These are phyloP conservation scores for Euphorbia lathyris DNA, from an alignment of 345 rosid genomes.

Conservation along the genomic window DNA sequence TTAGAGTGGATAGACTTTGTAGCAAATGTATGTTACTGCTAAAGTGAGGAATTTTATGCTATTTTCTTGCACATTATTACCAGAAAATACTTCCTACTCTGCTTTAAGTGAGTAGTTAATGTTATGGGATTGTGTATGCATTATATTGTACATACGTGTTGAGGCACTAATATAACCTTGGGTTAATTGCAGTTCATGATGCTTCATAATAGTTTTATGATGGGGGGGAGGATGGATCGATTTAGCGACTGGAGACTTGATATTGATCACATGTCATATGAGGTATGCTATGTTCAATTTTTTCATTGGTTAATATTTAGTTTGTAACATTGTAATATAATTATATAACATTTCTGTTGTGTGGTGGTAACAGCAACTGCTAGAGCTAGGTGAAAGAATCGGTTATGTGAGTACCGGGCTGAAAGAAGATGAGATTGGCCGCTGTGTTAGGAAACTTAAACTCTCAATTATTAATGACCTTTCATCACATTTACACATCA, in stretches of 20 bases:
- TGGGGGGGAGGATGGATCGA: conserved; percentile 52
- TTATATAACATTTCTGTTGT: not conserved
- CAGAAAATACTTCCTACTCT: not conserved
- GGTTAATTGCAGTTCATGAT: conserved; percentile 43
- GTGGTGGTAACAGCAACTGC: conserved; percentile 53
- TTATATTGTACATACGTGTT: not conserved
- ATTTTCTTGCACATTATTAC: not conserved
- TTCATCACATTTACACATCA: conserved; percentile 23
- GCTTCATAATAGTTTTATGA: conserved; percentile 42
- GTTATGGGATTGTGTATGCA: not conserved
- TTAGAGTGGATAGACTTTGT: not conserved
- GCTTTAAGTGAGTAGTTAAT: not conserved
- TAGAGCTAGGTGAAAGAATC: conserved; percentile 86
- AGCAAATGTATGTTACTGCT: too few species aligned
- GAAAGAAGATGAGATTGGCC: conserved; percentile 66
- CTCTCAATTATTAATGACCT: conserved; percentile 35
- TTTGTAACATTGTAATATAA: not conserved
- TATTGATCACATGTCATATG: conserved; percentile 58
- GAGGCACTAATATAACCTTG: not conserved
- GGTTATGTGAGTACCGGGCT: conserved; percentile 82
- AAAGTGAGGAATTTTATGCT: not conserved
- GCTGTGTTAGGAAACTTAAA: conserved; percentile 62
- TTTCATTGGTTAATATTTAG: not conserved
- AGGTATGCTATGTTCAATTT: conserved; percentile 29
- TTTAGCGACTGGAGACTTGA: conserved; percentile 55